These are phyloP conservation scores for Myochromella boudieri DNA, from an alignment of 768 basidiomycete species.

Conservation along the genomic window DNA sequence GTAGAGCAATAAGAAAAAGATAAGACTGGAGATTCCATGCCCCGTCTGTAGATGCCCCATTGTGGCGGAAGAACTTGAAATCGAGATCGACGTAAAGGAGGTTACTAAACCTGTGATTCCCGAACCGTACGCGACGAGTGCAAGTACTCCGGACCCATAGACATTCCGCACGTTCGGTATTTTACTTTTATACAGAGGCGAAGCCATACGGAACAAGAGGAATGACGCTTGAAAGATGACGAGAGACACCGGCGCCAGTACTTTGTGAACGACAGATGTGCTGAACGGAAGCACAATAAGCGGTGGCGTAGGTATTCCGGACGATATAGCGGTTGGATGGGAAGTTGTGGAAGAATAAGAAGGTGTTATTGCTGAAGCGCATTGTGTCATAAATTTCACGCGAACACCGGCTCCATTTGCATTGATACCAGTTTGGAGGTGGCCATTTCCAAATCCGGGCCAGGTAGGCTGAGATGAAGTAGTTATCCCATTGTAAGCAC, in stretches of 20 bases:
- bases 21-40: slow-evolving; percentile 66
- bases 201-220: slow-evolving; percentile 34
- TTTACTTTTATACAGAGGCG: slow-evolving; percentile 14
- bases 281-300: slow-evolving; percentile 21
- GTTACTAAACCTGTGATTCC: slow-evolving; percentile 64
- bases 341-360: slow-evolving; percentile 23
- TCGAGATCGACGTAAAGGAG: slow-evolving; percentile 59
- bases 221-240: slow-evolving; percentile 35
- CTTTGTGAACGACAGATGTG: slow-evolving; percentile 44
- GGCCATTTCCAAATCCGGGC: slow-evolving; percentile 66
- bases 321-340: slow-evolving; percentile 14
- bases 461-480: slow-evolving; percentile 55
- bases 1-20: slow-evolving; percentile 64
- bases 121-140: slow-evolving; percentile 47
- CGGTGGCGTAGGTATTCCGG: slow-evolving; percentile 7
- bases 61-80: slow-evolving; percentile 23
- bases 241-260: slow-evolving; percentile 44
- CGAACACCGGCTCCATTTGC: slow-evolving; percentile 71
- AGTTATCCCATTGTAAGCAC: slow-evolving; percentile 66
- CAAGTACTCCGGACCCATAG: slow-evolving; percentile 31
- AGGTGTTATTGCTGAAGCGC: slow-evolving; percentile 42
- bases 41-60: slow-evolving; percentile 47
- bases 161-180: background rate
- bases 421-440: slow-evolving; percentile 57
- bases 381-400: slow-evolving; percentile 56